These are phyloP conservation scores for Skeletonema tropicum DNA, from an alignment of 108 stramenopile species.

Conservation along the genomic window DNA sequence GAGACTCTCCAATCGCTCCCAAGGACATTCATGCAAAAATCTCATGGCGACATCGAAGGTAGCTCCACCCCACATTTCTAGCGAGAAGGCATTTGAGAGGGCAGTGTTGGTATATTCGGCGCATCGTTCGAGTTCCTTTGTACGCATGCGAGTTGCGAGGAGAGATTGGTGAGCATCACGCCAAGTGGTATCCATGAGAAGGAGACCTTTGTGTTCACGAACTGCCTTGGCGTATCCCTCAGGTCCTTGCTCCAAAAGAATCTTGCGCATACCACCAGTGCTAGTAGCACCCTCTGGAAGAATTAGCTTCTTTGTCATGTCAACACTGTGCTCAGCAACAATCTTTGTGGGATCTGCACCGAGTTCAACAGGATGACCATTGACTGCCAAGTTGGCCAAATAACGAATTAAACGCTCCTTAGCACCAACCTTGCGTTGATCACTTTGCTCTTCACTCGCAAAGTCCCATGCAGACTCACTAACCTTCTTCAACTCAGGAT, in stretches of 20 bases:
- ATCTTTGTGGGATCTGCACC: slow-evolving; percentile 81
- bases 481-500: slow-evolving; percentile 70
- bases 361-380: slow-evolving; percentile 87
- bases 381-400: slow-evolving; percentile 88
- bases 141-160: slow-evolving; percentile 95
- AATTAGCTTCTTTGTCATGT: slow-evolving; percentile 51
- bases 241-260: slow-evolving; percentile 75
- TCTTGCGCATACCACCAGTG: slow-evolving; percentile 43
- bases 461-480: slow-evolving; percentile 66
- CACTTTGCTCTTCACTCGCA: slow-evolving; percentile 66
- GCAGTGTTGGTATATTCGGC: slow-evolving; percentile 80
- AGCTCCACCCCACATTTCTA: slow-evolving; percentile 98
- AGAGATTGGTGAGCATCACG: slow-evolving; percentile 98
- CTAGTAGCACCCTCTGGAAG: slow-evolving; percentile 20
- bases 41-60: slow-evolving; percentile 96
- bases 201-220: slow-evolving; percentile 81
- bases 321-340: slow-evolving; percentile 21
- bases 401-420: slow-evolving; percentile 78
- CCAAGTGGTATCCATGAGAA: slow-evolving; percentile 98
- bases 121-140: slow-evolving; percentile 85
- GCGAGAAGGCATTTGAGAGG: slow-evolving; percentile 78
- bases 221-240: slow-evolving; percentile 93
- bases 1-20: slow-evolving; percentile 72
- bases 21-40: slow-evolving; percentile 87
- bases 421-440: slow-evolving; percentile 62